Evolutionary conservation across 768 basidiomycete genomes (phyloP), one percentile per base, ranked within the genome.

Genomic region (Tylopilus sp.): DNA sequence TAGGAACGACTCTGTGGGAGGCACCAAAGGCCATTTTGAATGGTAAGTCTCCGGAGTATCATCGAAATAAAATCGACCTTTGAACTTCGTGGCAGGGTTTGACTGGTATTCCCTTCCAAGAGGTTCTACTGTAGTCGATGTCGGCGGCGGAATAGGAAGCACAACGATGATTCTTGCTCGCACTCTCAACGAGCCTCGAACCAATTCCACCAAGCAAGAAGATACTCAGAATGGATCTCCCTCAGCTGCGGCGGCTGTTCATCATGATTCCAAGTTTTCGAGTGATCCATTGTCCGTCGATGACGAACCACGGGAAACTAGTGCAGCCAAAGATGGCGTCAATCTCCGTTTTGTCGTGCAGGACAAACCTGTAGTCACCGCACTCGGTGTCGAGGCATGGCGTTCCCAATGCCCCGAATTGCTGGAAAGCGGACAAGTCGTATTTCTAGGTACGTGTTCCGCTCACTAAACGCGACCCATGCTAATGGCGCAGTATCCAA

Each of bases 1-100:
- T 76, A 7, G 86, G 85, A 19, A 86, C 87, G 6, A 78, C 76
- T 25, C 80, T 79, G 2, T 90, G 88, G 87, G 87, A 86, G 70
- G 77, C 73, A 3, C 83, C 83, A 16, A 79, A 79, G 17, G 82
- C 80, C 3, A 76, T 85, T 26, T 66, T 84, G 36, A 75, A 74
- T 55, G 81, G 84, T 81, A 50, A 19, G 74, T 50, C n/a, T 44
- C 12, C 42, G n/a, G 28, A n/a, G 6, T 11, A 11, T 44, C 29
- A 11, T n/a, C 13, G 21, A 5, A 10, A 31, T 51, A 31, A 3
- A 19, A 41, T 33, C 17, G 22, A 47, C 14, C 8, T 30, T 14
- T 49, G 36, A 52, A 31, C 26, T 30, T 22, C n/a, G 1, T 31
- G 6, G 29, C 48, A 87, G 86, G 76, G 2, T 86, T 84, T 58